A percentile compares a stretch with the other conserved stretches of the same genome.
Conservation (phyloP, 2,329 filamentous ascomycete species). For the Aspergillus unguis region DNA sequence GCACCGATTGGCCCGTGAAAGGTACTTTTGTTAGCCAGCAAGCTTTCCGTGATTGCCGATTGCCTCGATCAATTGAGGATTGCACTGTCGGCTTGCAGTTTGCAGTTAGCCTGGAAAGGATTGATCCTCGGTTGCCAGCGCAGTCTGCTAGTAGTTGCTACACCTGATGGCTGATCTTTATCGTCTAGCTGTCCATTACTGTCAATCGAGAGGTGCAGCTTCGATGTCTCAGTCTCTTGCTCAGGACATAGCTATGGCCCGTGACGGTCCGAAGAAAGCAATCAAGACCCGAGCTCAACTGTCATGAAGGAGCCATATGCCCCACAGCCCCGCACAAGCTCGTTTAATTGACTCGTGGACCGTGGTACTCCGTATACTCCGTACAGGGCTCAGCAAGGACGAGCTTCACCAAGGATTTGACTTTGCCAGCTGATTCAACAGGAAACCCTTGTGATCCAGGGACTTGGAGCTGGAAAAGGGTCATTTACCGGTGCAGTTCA, state of each 20-base stretch:
- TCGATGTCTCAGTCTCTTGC: too few species aligned
- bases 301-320: not conserved
- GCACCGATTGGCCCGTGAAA: not conserved
- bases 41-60: too few species aligned
- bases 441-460: not conserved
- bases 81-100: too few species aligned
- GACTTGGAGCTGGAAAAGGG: not conserved
- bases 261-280: too few species aligned
- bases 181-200: too few species aligned
- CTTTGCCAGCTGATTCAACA: constrained; percentile 1
- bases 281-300: not conserved
- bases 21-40: not conserved
- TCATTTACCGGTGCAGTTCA: not conserved
- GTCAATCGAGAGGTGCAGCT: too few species aligned
- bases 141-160: too few species aligned
- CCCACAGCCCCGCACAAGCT: constrained; percentile 10
- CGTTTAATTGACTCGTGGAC: not conserved
- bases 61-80: too few species aligned
- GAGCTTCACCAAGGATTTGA: not conserved
- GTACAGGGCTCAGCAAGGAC: not conserved
- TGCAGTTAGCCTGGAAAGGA: too few species aligned
- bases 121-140: too few species aligned
- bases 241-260: too few species aligned
- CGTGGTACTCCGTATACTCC: not conserved
- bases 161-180: too few species aligned